Evolutionary conservation across 768 basidiomycete species (phyloP).

Genomic region (Tylopilus intermedius): DNA sequence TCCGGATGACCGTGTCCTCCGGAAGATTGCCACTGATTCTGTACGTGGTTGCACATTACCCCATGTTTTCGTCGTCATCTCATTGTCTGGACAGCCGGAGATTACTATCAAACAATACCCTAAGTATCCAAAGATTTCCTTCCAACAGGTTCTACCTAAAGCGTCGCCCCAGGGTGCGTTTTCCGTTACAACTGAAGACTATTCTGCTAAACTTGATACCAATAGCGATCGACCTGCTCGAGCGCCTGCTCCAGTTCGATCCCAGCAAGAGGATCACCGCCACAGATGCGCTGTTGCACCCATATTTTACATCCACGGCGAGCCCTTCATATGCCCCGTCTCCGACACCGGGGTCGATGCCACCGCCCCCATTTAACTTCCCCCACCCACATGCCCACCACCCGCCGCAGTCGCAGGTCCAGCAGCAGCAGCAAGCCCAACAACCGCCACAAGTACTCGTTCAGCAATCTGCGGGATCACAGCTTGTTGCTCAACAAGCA

Average conservation of each 20-base stretch:
- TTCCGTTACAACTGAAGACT: background rate
- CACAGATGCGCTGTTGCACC: constrained; percentile 84
- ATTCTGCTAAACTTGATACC: constrained; percentile 4
- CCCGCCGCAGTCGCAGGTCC: constrained; percentile 38
- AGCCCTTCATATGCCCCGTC: constrained; percentile 31
- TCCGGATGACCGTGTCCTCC: constrained; percentile 80
- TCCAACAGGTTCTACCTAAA: constrained; percentile 77
- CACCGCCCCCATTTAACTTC: constrained; percentile 65
- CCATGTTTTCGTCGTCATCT: constrained; percentile 1
- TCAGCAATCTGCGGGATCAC: constrained; percentile 33
- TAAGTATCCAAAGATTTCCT: constrained; percentile 78
- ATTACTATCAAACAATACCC: constrained; percentile 81
- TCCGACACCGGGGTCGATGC: constrained; percentile 50
- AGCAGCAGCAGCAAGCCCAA: constrained; percentile 45
- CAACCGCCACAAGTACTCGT: constrained; percentile 36
- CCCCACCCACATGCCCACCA: constrained; percentile 54
- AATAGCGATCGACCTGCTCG: constrained; percentile 84
- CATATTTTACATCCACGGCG: constrained; percentile 71
- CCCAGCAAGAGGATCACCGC: constrained; percentile 89
- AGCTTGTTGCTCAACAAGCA: constrained; percentile 33
- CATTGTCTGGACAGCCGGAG: constrained; percentile 57
- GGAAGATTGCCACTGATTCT: constrained; percentile 86
- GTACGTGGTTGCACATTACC: constrained; percentile 40
- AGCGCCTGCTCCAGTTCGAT: constrained; percentile 93
- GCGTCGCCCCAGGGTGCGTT: constrained; percentile 73